These are phyloP conservation scores for Chalciporus sp. DNA, from an alignment of 1,284 basidiomycete genomes.

Conservation along the genomic window DNA sequence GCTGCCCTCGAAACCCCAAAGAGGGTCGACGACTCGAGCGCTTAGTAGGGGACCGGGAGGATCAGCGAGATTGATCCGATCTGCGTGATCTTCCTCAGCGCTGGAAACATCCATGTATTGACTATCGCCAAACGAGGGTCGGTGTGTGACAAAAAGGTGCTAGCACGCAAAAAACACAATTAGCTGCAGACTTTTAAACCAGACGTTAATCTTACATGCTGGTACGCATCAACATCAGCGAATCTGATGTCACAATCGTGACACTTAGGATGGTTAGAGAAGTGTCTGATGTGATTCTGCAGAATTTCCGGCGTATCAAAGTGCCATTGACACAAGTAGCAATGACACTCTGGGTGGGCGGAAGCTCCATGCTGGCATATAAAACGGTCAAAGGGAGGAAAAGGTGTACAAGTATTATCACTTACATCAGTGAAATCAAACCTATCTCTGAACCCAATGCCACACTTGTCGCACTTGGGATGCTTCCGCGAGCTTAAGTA, in stretches of 20 bases:
- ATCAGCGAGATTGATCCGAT: constrained; percentile 2
- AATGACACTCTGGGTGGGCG: constrained; percentile 34
- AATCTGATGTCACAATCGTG: constrained; percentile 31
- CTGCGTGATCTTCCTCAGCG: constrained; percentile 2
- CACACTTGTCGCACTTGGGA: constrained; percentile 30
- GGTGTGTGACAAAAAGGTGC: constrained; percentile 32
- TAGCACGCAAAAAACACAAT: constrained; percentile 6
- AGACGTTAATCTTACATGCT: constrained; percentile 26
- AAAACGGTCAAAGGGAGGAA: constrained; percentile 9
- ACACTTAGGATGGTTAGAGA: constrained; percentile 35
- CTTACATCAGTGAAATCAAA: constrained; percentile 34
- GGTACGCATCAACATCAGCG: constrained; percentile 33
- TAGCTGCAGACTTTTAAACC: constrained; percentile 1
- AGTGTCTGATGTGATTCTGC: constrained; percentile 36
- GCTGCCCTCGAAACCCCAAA: constrained; percentile 32
- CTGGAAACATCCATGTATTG: background rate
- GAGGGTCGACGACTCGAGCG: constrained; percentile 21
- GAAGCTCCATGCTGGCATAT: constrained; percentile 31
- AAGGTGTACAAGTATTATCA: background rate
- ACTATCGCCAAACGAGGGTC: constrained; percentile 22
- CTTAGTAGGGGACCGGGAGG: constrained; percentile 8
- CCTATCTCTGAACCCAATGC: constrained; percentile 31
- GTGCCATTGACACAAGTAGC: constrained; percentile 37
- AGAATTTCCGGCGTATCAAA: constrained; percentile 32
- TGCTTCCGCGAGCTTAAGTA: constrained; percentile 31